A percentile compares a stretch with the other conserved stretches of the same genome.
Conservation (phyloP, 306 rosid genomes). For the Vicia sativa region DNA sequence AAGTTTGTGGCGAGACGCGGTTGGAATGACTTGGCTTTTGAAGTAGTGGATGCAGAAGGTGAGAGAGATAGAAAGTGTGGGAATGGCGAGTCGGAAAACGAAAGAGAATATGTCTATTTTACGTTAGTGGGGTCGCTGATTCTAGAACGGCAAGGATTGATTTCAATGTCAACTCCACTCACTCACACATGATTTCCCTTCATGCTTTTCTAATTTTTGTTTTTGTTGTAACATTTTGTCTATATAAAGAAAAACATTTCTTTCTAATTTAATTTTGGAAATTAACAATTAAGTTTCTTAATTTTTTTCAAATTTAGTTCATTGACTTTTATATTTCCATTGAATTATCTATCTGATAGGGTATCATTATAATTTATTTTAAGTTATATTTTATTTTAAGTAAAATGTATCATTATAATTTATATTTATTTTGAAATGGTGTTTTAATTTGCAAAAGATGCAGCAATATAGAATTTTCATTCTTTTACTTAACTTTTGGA, state of each 20-base stretch:
- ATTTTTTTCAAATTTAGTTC: background rate
- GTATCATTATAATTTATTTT: background rate
- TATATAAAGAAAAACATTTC: background rate
- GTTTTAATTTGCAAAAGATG: background rate
- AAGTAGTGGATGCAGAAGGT: constrained; percentile 20
- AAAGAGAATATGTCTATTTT: constrained; percentile 42
- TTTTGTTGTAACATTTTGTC: background rate
- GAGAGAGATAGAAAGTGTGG: constrained; percentile 17
- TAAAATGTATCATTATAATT: background rate
- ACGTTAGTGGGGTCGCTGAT: constrained; percentile 41
- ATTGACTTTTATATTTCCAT: background rate
- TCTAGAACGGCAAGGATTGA: constrained; percentile 38
- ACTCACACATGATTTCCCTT: background rate
- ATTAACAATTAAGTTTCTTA: background rate
- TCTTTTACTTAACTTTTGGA: too few relatives aligned
- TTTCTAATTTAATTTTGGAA: background rate
- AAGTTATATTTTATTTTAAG: background rate
- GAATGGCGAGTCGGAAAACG: constrained; percentile 39
- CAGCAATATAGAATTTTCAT: background rate
- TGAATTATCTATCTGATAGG: background rate
- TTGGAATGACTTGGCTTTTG: constrained; percentile 36
- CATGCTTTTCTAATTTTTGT: background rate
- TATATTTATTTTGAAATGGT: background rate
- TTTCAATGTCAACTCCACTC: constrained; percentile 38
- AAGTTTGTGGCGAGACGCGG: constrained; percentile 41